Evolutionary conservation across 768 basidiomycete species (phyloP), one percentile per base, ranked within the genome.

Genomic region (Gelatoporia subvermispora): DNA sequence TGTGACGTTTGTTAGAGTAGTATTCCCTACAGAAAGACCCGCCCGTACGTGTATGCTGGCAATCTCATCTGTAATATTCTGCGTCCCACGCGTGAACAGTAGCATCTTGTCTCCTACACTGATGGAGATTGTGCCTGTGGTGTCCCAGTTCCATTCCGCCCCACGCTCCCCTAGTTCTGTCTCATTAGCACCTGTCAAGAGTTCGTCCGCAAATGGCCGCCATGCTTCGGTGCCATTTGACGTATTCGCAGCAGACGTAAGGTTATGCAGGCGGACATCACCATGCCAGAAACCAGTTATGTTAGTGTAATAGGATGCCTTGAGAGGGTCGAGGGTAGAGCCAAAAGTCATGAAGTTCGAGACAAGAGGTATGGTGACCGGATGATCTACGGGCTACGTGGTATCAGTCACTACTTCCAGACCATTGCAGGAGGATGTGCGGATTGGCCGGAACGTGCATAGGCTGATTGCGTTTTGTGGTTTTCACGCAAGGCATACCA

Each of bases 221-320:
- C 84, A 88, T 5, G 72, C 60, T 21, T 68, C 51, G 28, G 5
- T 31, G 5, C 13, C 28, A 31, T n/a, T n/a, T n/a, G 28, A 31
- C 28, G 13, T 13, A 31, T 31, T 31, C 21, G 55, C 44, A 41
- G 55, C 44, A 9, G 72, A 64, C 34, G 68, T 78, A 37, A 90
- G 78, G 60, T 91, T 92, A 59, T 80, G 72, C 57, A 79, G 78
- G 35, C 69, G 68, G 13, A 79, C 64, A 38, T 78, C 68, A 3
- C 86, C 87, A 46, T 81, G 82, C 49, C 88, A 74, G 61, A 87
- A 90, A 7, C 89, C 90, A 15, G 89, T 89, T 38, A 86, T 73
- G 60, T 93, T 93, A 3, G 71, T 64, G 39, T 47, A 47, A 21
- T 47, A 47, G 16, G 45, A 37, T 5, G 34, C 35, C 13, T 17